Conservation (phyloP, 192 early-diverging fungal species). For the Dimargaris xerosporica region DNA sequence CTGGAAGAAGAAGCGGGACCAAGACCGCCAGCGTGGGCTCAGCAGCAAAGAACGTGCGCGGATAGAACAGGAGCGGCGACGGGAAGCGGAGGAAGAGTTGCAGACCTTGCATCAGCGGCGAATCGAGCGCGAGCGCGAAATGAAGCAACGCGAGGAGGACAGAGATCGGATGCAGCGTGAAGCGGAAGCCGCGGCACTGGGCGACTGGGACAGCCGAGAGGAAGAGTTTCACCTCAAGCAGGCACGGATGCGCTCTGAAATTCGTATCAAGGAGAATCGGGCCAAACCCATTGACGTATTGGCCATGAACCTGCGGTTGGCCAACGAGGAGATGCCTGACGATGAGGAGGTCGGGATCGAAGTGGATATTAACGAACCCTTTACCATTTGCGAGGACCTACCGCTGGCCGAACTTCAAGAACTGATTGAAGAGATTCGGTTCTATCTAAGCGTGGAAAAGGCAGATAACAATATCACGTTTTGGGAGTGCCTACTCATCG, state of each 20-base stretch:
- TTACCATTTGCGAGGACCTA: constrained; percentile 55
- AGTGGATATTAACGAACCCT: constrained; percentile 80
- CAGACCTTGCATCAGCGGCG: constrained; percentile 67
- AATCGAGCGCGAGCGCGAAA: constrained; percentile 68
- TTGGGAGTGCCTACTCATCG: constrained; percentile 72
- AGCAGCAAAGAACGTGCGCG: constrained; percentile 34
- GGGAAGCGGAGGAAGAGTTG: constrained; percentile 60
- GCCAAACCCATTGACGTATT: constrained; percentile 87
- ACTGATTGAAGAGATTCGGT: constrained; percentile 72
- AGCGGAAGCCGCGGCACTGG: constrained; percentile 69
- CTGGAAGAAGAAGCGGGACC: constrained; percentile 87
- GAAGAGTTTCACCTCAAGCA: constrained; percentile 88
- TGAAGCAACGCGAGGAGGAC: constrained; percentile 68
- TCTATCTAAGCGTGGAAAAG: constrained; percentile 75
- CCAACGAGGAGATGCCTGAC: constrained; percentile 48
- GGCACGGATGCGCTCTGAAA: constrained; percentile 80
- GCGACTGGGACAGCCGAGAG: constrained; percentile 92
- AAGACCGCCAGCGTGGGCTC: constrained; percentile 55
- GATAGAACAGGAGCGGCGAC: constrained; percentile 32
- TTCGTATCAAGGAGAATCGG: constrained; percentile 71
- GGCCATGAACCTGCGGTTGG: constrained; percentile 76
- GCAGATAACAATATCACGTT: constrained; percentile 60
- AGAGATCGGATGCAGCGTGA: constrained; percentile 58
- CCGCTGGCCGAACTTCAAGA: constrained; percentile 50
- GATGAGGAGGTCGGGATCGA: constrained; percentile 62